phyloP scores from a whole-genome alignment of 805 yeast species.

The Yarrowia keelungensis region DNA sequence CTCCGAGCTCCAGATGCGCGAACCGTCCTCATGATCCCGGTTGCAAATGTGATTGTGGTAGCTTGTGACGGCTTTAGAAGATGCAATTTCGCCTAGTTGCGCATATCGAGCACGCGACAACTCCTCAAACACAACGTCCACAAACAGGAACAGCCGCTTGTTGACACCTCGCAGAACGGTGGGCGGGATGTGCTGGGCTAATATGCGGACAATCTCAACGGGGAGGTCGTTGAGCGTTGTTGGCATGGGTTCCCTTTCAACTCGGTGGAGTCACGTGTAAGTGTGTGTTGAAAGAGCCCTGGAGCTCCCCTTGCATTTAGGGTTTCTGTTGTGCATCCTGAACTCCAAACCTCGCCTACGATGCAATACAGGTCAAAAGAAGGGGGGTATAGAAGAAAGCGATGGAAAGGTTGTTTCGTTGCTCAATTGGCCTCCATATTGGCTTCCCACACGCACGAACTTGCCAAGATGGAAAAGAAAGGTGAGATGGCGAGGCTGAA shows the following conservation, averaged over 20 bases:
- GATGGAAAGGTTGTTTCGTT: conserved; percentile 1
- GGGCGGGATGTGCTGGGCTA: conserved; percentile 21
- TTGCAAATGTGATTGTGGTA: conserved; percentile 32
- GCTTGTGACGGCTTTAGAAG: conserved; percentile 3
- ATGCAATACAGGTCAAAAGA: neutral
- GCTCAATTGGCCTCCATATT: conserved; percentile 1
- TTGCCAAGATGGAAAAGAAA: neutral
- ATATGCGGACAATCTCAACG: conserved; percentile 38
- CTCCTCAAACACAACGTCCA: conserved; percentile 29
- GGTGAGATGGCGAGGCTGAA: conserved; percentile 13
- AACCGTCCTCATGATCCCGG: neutral
- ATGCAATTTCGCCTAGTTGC: neutral
- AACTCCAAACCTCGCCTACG: no score
- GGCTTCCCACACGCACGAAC: neutral
- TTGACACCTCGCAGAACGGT: conserved; percentile 22
- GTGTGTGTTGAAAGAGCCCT: neutral
- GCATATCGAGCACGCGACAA: conserved; percentile 33
- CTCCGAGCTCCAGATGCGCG: neutral
- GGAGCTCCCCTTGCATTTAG: neutral
- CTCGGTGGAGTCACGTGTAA: conserved; percentile 30
- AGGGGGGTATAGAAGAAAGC: neutral
- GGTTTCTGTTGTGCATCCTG: neutral
- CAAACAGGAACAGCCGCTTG: conserved; percentile 30
- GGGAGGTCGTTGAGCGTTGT: conserved; percentile 38
- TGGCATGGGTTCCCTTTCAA: conserved; percentile 15